phyloP scores from a whole-genome alignment of 1,139 yeast genomes.

The Yamadazyma jaroonii region DNA sequence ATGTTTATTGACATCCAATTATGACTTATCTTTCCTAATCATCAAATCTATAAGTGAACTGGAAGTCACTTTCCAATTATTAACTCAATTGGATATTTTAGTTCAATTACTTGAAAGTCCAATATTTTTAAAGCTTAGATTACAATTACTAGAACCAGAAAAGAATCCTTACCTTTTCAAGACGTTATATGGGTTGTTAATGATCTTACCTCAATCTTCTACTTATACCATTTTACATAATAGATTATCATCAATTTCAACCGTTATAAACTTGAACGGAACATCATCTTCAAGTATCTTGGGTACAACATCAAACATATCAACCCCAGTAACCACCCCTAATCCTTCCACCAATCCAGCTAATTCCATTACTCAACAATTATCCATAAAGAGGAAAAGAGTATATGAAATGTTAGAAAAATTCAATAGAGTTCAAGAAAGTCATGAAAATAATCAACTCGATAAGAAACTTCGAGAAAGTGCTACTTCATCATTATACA shows the following conservation, averaged over 20 bases:
- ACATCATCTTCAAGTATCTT: neutral
- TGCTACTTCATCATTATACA: conserved; percentile 14
- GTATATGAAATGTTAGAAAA: conserved; percentile 57
- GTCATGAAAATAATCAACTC: conserved; percentile 36
- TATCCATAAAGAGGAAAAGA: conserved; percentile 42
- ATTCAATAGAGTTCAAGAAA: conserved; percentile 59
- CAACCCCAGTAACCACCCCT: conserved; percentile 20
- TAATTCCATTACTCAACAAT: conserved; percentile 21
- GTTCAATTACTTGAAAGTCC: conserved; percentile 81
- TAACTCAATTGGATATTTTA: conserved; percentile 76
- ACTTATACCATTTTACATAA: conserved; percentile 81
- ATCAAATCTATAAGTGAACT: conserved; percentile 72
- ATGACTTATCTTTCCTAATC: conserved; percentile 81
- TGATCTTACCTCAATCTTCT: conserved; percentile 95
- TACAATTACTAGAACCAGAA: conserved; percentile 86
- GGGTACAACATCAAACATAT: neutral
- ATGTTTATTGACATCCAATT: conserved; percentile 84
- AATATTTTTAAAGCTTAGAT: conserved; percentile 79
- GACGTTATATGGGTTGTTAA: conserved; percentile 85
- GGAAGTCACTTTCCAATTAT: conserved; percentile 67
- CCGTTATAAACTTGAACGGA: conserved; percentile 18
- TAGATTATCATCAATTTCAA: conserved; percentile 55
- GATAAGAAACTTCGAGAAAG: conserved; percentile 14
- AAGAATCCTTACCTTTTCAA: conserved; percentile 80
- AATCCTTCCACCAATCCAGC: conserved; percentile 20